Conservation (phyloP, 2,329 filamentous ascomycete species). For the Drechslera avenae region DNA sequence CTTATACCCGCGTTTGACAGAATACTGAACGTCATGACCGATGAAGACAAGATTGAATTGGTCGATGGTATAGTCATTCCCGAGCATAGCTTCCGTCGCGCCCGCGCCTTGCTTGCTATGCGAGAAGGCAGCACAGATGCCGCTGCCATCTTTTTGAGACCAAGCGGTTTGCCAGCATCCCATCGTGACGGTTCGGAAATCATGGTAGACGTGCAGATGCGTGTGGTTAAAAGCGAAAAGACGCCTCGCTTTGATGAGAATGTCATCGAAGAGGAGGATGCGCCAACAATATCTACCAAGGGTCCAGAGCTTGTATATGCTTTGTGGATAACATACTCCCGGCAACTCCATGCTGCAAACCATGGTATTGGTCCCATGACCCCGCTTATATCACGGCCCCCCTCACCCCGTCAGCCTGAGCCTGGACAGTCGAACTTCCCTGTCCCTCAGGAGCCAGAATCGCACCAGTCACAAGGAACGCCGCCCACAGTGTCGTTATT, state of each 20-base stretch:
- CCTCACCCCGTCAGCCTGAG: slow-evolving; percentile 78
- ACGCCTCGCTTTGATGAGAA: slow-evolving; percentile 58
- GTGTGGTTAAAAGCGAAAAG: slow-evolving; percentile 86
- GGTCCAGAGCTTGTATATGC: slow-evolving; percentile 81
- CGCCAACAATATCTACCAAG: slow-evolving; percentile 55
- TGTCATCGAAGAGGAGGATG: slow-evolving; percentile 65
- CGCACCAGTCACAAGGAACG: slow-evolving; percentile 40
- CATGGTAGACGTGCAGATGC: slow-evolving; percentile 94
- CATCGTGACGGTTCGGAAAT: slow-evolving; percentile 92
- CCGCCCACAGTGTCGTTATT: slow-evolving; percentile 54
- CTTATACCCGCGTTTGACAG: slow-evolving; percentile 87
- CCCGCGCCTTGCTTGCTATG: slow-evolving; percentile 80
- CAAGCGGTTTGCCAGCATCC: slow-evolving; percentile 80
- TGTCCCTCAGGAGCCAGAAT: slow-evolving; percentile 45
- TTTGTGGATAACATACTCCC: slow-evolving; percentile 95
- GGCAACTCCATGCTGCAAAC: slow-evolving; percentile 81
- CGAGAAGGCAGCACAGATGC: slow-evolving; percentile 79
- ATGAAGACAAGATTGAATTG: slow-evolving; percentile 83
- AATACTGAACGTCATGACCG: slow-evolving; percentile 77
- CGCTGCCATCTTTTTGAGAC: slow-evolving; percentile 77
- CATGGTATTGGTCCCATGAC: slow-evolving; percentile 66
- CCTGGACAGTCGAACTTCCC: slow-evolving; percentile 67
- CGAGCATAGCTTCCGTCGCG: slow-evolving; percentile 92
- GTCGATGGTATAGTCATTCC: slow-evolving; percentile 95
- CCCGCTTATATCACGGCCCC: slow-evolving; percentile 67